phyloP scores from a whole-genome alignment of 2,329 filamentous ascomycete genomes.

The Trichoderma sp. region DNA sequence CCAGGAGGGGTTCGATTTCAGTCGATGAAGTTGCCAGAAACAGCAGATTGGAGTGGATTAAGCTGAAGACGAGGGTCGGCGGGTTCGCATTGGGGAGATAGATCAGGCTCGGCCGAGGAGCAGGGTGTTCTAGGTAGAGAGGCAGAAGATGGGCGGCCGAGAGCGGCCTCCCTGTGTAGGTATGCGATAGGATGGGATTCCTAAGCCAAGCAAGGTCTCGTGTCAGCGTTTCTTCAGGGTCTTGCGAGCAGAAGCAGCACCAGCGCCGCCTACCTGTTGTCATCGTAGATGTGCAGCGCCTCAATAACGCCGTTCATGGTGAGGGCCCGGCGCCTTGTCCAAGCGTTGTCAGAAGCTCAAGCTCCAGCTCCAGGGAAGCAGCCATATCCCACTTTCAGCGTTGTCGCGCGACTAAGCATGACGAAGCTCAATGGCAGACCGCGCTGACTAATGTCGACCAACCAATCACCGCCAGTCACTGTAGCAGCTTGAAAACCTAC shows the following conservation, averaged over 20 bases:
- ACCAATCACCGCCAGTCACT: constrained; percentile 7
- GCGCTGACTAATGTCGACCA: constrained; percentile 17
- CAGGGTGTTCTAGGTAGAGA: constrained; percentile 81
- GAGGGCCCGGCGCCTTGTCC: constrained; percentile 38
- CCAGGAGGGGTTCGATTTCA: constrained; percentile 86
- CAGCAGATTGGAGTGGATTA: constrained; percentile 83
- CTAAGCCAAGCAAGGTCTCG: constrained; percentile 53
- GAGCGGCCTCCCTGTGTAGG: constrained; percentile 81
- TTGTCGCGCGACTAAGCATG: constrained; percentile 34
- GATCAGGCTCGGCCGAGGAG: constrained; percentile 81
- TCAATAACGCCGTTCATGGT: constrained; percentile 87
- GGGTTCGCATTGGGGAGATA: constrained; percentile 83
- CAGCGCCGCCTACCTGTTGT: constrained; percentile 71
- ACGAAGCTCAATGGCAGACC: constrained; percentile 36
- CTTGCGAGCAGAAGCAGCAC: neutral
- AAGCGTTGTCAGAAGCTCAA: constrained; percentile 25
- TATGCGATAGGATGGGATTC: constrained; percentile 83
- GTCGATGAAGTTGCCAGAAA: constrained; percentile 83
- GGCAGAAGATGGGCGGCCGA: constrained; percentile 76
- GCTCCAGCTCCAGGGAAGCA: constrained; percentile 6
- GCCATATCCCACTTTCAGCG: neutral
- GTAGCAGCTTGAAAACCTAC: constrained; percentile 8
- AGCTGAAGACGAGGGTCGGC: constrained; percentile 84
- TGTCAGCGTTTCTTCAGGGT: neutral
- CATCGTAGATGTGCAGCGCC: constrained; percentile 95